phyloP scores from a whole-genome alignment of 225 moss, liverwort and hornwort genomes.

The Marchantia polymorpha region DNA sequence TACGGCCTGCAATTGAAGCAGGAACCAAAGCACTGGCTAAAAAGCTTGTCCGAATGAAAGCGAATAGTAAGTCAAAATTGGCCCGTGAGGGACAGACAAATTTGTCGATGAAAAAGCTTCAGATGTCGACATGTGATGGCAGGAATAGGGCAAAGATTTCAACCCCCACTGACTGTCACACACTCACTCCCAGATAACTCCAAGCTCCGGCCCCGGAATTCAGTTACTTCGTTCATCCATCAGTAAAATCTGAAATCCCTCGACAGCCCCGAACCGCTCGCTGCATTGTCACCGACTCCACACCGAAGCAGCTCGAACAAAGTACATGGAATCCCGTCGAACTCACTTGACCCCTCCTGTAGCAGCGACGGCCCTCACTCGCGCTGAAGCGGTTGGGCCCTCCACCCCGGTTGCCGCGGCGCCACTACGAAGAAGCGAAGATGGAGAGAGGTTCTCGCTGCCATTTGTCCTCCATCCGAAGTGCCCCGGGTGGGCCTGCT shows the following conservation, averaged over 20 bases:
- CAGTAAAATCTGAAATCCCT: background rate
- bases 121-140: background rate
- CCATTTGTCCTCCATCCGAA: background rate
- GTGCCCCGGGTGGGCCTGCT: background rate
- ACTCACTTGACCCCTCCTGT: conserved; percentile 2
- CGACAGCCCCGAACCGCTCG: background rate
- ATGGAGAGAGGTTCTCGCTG: too few relatives aligned
- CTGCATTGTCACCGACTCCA: background rate
- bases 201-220: background rate
- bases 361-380: background rate
- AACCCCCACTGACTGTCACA: background rate
- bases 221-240: background rate
- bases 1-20: too few relatives aligned
- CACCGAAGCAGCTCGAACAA: background rate
- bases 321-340: background rate
- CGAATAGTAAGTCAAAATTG: too few relatives aligned
- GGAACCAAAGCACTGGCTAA: too few relatives aligned
- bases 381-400: background rate
- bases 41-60: too few relatives aligned
- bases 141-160: background rate
- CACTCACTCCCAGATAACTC: background rate
- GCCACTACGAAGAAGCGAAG: too few relatives aligned
- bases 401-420: too few relatives aligned
- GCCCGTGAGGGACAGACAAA: too few relatives aligned
- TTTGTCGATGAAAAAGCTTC: too few relatives aligned